Percentiles rank a stretch among this genome's conserved stretches.
Evolutionary conservation across 164 flowering plant genomes (phyloP).

Genomic region (Tinospora cordifolia): DNA sequence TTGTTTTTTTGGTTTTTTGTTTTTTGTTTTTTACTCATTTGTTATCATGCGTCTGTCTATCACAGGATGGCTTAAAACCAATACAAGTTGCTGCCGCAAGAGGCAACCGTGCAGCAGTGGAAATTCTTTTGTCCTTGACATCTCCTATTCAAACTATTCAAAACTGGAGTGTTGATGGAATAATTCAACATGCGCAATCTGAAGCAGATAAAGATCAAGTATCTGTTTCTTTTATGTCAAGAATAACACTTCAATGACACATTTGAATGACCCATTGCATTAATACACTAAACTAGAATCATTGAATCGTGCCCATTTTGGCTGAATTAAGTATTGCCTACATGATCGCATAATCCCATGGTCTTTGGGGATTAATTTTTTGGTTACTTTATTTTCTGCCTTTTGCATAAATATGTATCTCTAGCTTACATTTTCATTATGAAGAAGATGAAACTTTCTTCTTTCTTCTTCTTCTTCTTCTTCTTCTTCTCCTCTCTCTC

Average conservation of each 20-base stretch:
- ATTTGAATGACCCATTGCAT: neutral
- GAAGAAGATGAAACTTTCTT: too few species aligned
- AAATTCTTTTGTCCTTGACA: constrained; percentile 68
- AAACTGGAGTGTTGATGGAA: constrained; percentile 80
- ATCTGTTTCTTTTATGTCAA: neutral
- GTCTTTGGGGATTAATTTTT: too few species aligned
- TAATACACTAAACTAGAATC: neutral
- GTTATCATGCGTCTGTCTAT: neutral
- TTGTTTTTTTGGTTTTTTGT: neutral
- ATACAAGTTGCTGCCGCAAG: constrained; percentile 81
- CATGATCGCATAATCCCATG: too few species aligned
- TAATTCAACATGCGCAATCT: constrained; percentile 59
- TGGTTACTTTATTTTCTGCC: neutral
- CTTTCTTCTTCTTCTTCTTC: too few species aligned
- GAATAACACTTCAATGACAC: neutral
- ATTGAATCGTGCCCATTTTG: neutral
- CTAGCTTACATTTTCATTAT: neutral
- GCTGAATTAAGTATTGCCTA: too few species aligned
- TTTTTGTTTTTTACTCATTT: too few species aligned
- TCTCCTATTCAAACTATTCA: constrained; percentile 35
- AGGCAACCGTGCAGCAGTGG: constrained; percentile 60
- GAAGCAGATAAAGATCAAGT: constrained; percentile 48
- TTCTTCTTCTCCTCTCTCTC: too few species aligned
- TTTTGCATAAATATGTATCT: neutral
- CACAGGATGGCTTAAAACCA: constrained; percentile 81